A percentile compares a stretch with the other conserved stretches of the same genome.
Conservation (phyloP, 2,329 filamentous ascomycete genomes). For the Xylariaceae sp. region DNA sequence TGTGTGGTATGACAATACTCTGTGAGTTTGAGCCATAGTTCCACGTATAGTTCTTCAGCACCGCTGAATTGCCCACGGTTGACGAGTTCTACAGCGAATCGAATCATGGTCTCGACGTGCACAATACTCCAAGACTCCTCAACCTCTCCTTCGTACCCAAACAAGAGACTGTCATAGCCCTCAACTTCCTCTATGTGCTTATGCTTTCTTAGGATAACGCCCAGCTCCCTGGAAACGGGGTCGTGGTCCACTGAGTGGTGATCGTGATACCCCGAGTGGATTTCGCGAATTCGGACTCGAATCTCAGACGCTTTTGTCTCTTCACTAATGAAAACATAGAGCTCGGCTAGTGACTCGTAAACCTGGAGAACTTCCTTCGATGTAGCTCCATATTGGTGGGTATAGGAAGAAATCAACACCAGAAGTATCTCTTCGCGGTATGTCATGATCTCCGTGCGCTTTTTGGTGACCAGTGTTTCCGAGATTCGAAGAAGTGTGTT, state of each 20-base stretch:
- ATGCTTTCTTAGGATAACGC: conserved; percentile 12
- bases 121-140: conserved; percentile 13
- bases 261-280: conserved; percentile 3
- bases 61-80: conserved; percentile 9
- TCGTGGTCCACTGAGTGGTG: not conserved
- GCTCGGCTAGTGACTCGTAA: conserved; percentile 7
- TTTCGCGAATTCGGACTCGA: conserved; percentile 6
- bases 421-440: conserved; percentile 13
- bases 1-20: conserved; percentile 9
- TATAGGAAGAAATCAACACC: conserved; percentile 11
- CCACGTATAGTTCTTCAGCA: conserved; percentile 14
- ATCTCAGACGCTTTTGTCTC: conserved; percentile 12
- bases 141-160: conserved; percentile 12
- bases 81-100: conserved; percentile 9
- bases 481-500: conserved; percentile 14
- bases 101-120: conserved; percentile 12
- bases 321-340: conserved; percentile 11
- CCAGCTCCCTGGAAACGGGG: conserved; percentile 6
- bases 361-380: conserved; percentile 11
- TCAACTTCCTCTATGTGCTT: conserved; percentile 8
- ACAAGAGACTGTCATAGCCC: conserved; percentile 11
- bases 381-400: conserved; percentile 11
- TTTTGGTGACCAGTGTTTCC: conserved; percentile 9
- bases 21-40: conserved; percentile 16
- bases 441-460: conserved; percentile 11